Conservation (phyloP, 1,284 basidiomycete species). For the Fomitopsis pinicola region DNA sequence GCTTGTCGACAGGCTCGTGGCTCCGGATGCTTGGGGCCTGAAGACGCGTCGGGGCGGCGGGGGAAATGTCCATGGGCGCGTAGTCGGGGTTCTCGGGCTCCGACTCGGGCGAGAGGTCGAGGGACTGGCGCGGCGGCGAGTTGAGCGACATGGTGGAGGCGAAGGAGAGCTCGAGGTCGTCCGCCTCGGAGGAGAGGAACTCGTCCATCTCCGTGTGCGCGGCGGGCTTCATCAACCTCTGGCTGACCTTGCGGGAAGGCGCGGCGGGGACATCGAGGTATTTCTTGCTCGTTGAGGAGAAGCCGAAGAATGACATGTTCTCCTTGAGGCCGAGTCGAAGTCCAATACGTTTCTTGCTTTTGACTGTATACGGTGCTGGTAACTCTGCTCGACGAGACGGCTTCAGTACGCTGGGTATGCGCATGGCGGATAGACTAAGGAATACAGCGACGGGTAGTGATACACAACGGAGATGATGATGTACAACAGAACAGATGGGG, state of each 20-base stretch:
- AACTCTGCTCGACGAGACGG: slow-evolving; percentile 22
- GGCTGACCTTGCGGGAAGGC: slow-evolving; percentile 43
- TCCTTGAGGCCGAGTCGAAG: slow-evolving; percentile 9
- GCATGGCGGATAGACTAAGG: slow-evolving; percentile 7
- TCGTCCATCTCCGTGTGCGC: slow-evolving; percentile 54
- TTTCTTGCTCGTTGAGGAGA: slow-evolving; percentile 32
- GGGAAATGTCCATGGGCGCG: slow-evolving; percentile 75
- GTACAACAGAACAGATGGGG: background rate
- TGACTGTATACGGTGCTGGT: slow-evolving; percentile 21
- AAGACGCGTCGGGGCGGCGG: slow-evolving; percentile 42
- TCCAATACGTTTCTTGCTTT: slow-evolving; percentile 37
- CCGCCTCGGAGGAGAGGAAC: slow-evolving; percentile 59
- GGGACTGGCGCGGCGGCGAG: slow-evolving; percentile 51
- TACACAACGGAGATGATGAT: slow-evolving; percentile 8
- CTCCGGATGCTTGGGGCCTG: slow-evolving; percentile 12
- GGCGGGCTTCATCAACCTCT: slow-evolving; percentile 28
- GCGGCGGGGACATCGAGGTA: slow-evolving; percentile 49
- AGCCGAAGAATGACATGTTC: slow-evolving; percentile 23
- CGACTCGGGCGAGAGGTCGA: slow-evolving; percentile 41
- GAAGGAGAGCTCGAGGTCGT: slow-evolving; percentile 74
- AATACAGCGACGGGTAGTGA: slow-evolving; percentile 11
- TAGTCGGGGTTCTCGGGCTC: slow-evolving; percentile 36
- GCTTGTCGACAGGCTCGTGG: slow-evolving; percentile 18
- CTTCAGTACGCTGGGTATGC: slow-evolving; percentile 11
- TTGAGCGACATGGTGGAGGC: slow-evolving; percentile 75